Percentiles rank a stretch among this genome's conserved stretches.
Evolutionary conservation across 805 yeast species (phyloP).

Genomic region (Monosporozyma siamensis): DNA sequence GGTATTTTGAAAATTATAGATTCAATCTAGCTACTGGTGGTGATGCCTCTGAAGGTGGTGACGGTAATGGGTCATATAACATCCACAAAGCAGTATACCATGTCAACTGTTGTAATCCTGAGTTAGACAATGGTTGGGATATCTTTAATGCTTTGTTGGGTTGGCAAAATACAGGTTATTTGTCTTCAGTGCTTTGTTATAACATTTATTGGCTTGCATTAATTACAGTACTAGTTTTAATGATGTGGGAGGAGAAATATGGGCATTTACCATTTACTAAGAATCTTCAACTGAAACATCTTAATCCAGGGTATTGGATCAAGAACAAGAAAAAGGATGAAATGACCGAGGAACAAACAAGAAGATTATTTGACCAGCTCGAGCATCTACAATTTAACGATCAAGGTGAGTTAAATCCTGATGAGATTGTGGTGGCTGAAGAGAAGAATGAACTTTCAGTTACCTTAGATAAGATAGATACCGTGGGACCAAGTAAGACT

Average conservation of each 20-base stretch:
- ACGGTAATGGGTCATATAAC: slow-evolving; percentile 93
- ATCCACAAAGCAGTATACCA: slow-evolving; percentile 80
- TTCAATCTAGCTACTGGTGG: slow-evolving; percentile 73
- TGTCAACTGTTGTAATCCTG: slow-evolving; percentile 95
- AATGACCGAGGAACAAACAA: slow-evolving; percentile 43
- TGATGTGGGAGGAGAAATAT: slow-evolving; percentile 74
- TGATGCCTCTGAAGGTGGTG: slow-evolving; percentile 87
- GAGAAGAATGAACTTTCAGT: slow-evolving; percentile 13
- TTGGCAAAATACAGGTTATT: slow-evolving; percentile 95
- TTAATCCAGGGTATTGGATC: slow-evolving; percentile 68
- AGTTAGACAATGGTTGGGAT: slow-evolving; percentile 91
- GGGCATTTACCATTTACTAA: slow-evolving; percentile 73
- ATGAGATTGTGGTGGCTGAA: slow-evolving; percentile 14
- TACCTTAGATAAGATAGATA: slow-evolving; percentile 14
- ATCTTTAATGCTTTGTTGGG: slow-evolving; percentile 89
- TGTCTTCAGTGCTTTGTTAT: slow-evolving; percentile 84
- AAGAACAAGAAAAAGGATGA: slow-evolving; percentile 59
- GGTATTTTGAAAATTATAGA: slow-evolving; percentile 71
- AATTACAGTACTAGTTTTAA: slow-evolving; percentile 43
- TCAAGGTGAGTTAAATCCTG: slow-evolving; percentile 26
- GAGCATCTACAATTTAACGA: slow-evolving; percentile 31
- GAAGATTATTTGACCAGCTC: slow-evolving; percentile 41
- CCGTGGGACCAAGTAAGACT: too few species aligned
- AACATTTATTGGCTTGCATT: slow-evolving; percentile 78
- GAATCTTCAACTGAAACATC: slow-evolving; percentile 36